Percentiles rank a stretch among this genome's conserved stretches.
phyloP scores from a whole-genome alignment of 495 filamentous ascomycete genomes.

The Neurospora pannonica region DNA sequence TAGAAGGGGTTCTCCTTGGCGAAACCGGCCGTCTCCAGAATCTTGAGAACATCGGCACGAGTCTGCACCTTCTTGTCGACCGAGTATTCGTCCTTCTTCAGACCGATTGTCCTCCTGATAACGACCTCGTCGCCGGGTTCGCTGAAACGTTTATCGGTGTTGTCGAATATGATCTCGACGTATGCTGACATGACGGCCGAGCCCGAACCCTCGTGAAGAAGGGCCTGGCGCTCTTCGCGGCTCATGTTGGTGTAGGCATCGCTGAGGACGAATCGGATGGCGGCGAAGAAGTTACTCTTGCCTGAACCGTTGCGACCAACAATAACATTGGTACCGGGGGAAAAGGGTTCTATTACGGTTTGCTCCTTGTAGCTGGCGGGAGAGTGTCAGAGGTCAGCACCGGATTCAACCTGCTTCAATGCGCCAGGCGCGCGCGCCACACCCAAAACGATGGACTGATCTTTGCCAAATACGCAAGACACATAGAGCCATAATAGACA shows the following conservation, averaged over 20 bases:
- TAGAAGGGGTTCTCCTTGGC: constrained; percentile 98
- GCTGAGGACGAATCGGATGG: constrained; percentile 95
- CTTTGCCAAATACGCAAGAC: neutral
- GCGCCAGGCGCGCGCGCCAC: neutral
- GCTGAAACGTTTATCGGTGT: constrained; percentile 90
- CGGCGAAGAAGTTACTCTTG: constrained; percentile 99
- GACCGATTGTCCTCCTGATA: constrained; percentile 84
- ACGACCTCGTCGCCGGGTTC: constrained; percentile 86
- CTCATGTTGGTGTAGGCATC: constrained; percentile 96
- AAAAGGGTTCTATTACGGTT: constrained; percentile 96
- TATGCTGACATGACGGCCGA: constrained; percentile 98
- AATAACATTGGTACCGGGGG: constrained; percentile 95
- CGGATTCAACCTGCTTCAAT: neutral
- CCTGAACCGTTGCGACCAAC: constrained; percentile 98
- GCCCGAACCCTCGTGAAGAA: constrained; percentile 93
- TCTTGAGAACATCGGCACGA: constrained; percentile 88
- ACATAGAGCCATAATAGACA: neutral
- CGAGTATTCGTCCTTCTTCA: constrained; percentile 98
- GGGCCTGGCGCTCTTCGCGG: constrained; percentile 87
- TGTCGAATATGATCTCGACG: constrained; percentile 98
- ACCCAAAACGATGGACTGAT: neutral
- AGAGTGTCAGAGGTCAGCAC: constrained; percentile 10
- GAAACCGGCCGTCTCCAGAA: constrained; percentile 93
- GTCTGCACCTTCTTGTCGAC: constrained; percentile 93
- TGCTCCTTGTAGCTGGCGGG: constrained; percentile 89